Percentiles rank a stretch among this genome's conserved stretches.
Conservation (phyloP, 2,329 filamentous ascomycete species). For the Alternaria gansuensis region DNA sequence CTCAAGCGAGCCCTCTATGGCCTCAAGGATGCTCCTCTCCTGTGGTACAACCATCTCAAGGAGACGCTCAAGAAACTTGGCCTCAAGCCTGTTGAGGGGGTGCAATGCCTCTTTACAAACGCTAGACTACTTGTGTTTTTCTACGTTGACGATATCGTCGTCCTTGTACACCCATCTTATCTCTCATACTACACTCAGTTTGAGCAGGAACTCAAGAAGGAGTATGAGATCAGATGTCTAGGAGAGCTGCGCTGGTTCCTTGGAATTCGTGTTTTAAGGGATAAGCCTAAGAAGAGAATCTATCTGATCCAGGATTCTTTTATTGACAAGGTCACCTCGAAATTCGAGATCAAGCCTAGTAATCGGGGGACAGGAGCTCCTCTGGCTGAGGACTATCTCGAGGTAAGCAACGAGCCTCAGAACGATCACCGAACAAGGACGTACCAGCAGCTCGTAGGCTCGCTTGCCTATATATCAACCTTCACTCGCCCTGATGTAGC, state of each 20-base stretch:
- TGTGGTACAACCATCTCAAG: conserved; percentile 23
- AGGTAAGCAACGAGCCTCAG: conserved; percentile 7
- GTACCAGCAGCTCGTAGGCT: conserved; percentile 31
- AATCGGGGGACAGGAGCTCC: background rate
- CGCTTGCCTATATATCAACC: conserved; percentile 22
- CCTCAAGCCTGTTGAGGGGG: conserved; percentile 17
- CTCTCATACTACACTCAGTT: conserved; percentile 4
- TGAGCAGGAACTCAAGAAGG: conserved; percentile 8
- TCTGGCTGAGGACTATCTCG: background rate
- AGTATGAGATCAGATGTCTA: conserved; percentile 14
- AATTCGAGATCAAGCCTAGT: conserved; percentile 18
- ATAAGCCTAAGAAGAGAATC: conserved; percentile 8
- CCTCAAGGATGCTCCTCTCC: conserved; percentile 28
- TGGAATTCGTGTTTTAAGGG: conserved; percentile 19
- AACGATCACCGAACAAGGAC: conserved; percentile 11
- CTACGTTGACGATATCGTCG: conserved; percentile 25
- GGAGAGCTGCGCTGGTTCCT: conserved; percentile 21
- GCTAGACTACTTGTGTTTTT: conserved; percentile 22
- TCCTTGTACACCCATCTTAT: conserved; percentile 7
- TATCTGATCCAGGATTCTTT: conserved; percentile 26
- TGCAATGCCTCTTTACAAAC: conserved; percentile 21
- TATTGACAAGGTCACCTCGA: conserved; percentile 25
- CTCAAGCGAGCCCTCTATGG: conserved; percentile 35
- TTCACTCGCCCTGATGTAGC: conserved; percentile 27
- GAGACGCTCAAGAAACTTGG: conserved; percentile 23